phyloP scores from a whole-genome alignment of 129 eudicot species.

The Ambrosia artemisiifolia region DNA sequence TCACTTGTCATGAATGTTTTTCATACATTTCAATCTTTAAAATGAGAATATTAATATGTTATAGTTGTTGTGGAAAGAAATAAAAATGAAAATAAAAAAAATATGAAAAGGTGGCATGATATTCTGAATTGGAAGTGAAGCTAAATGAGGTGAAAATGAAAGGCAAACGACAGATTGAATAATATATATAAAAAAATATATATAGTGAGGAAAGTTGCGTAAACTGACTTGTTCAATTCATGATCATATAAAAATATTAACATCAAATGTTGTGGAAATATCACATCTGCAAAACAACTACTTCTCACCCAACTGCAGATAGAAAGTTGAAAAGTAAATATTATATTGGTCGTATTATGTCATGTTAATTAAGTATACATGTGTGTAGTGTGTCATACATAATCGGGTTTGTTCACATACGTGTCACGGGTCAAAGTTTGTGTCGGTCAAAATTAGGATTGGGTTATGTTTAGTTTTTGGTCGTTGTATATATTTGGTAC shows the following conservation, averaged over 20 bases:
- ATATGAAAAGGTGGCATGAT: slow-evolving; percentile 31
- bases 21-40: neutral
- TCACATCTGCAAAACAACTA: slow-evolving; percentile 47
- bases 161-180: slow-evolving; percentile 25
- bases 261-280: slow-evolving; percentile 28
- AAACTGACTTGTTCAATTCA: slow-evolving; percentile 32
- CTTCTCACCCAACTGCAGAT: slow-evolving; percentile 43
- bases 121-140: slow-evolving; percentile 65
- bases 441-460: no score
- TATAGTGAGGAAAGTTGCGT: slow-evolving; percentile 23
- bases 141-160: slow-evolving; percentile 43
- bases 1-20: neutral
- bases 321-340: slow-evolving; percentile 11
- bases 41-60: slow-evolving; percentile 31
- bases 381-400: neutral
- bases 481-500: no score
- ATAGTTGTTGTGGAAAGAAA: slow-evolving; percentile 33
- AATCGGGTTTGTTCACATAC: neutral
- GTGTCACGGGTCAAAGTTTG: no score
- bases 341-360: neutral
- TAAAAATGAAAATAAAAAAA: no score
- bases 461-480: no score
- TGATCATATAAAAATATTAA: slow-evolving; percentile 5
- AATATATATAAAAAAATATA: neutral
- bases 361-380: neutral